Evolutionary conservation across 306 rosid genomes (phyloP).

Genomic region (Corylus americana): DNA sequence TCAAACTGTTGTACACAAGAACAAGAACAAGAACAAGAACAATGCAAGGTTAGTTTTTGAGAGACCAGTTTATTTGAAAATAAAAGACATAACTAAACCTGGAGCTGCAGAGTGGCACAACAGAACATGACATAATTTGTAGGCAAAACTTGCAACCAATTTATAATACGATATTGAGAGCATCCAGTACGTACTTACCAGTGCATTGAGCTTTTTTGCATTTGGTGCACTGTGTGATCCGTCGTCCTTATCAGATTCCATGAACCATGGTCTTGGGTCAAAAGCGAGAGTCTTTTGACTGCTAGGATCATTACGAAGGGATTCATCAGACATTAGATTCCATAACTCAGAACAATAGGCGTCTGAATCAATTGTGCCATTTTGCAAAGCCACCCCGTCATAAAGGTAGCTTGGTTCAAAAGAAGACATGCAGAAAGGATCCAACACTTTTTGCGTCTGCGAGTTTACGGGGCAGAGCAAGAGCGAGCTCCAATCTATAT

Average conservation of each 20-base stretch:
- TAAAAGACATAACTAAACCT: conserved; percentile 3
- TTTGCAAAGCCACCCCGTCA: conserved; percentile 10
- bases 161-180: conserved; percentile 16
- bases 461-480: conserved; percentile 36
- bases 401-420: conserved; percentile 16
- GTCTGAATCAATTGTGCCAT: background rate
- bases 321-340: conserved; percentile 40
- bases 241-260: conserved; percentile 16
- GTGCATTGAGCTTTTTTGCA: conserved; percentile 24
- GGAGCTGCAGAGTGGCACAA: background rate
- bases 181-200: conserved; percentile 43
- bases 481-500: conserved; percentile 29
- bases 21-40: background rate
- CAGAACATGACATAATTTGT: background rate
- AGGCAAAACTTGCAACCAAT: conserved; percentile 21
- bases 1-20: conserved; percentile 31
- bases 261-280: conserved; percentile 2
- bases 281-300: conserved; percentile 19
- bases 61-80: conserved; percentile 16
- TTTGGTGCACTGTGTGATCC: conserved; percentile 35
- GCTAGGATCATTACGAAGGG: conserved; percentile 25
- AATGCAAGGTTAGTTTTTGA: conserved; percentile 9
- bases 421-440: conserved; percentile 8
- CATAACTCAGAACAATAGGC: conserved; percentile 28
- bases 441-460: no score